Base-by-base conservation (phyloP, 1,284 basidiomycete species). In the Vanrija sp. region DNA sequence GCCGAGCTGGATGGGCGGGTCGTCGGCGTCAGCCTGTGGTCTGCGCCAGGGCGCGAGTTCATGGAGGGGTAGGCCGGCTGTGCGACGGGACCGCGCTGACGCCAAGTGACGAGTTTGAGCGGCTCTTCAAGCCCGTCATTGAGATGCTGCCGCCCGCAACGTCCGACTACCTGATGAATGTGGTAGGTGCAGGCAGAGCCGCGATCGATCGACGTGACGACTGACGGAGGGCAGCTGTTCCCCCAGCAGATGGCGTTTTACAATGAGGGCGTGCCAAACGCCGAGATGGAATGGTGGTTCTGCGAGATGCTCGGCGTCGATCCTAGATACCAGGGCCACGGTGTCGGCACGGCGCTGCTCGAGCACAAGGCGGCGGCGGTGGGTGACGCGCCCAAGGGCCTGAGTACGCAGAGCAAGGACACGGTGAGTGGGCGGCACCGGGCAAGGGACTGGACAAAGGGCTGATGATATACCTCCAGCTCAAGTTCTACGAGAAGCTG, bases 401-500 rank as follows among this genome's bases (percentile, higher is more conserved):
- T 34, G 14, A 51, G 39, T 25, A 56, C 54, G 29, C 54, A 56
- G 34, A 42, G 34, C 21, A 18, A 40, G 9, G 34, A 29, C n/a
- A 52, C 46, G 23, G 51, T 52, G 38, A 28, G 51, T 46, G 21
- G 21, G 21, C 21, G 21, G 21, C 21, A n/a, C n/a, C n/a, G 21
- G 21, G 21, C 21, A 23, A 23, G 21, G 21, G 21, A 23, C 2
- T n/a, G 34, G 12, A 8, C 18, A 16, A 1, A 28, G 15, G 16
- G 23, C 38, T 40, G 14, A 21, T 21, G 43, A 28, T 51, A 5
- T 28, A 45, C 21, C 10, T 2, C 15, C 45, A 55, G 54, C 21
- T 55, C 44, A 25, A 43, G 19, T 55, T 55, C 45, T 55, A 51
- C 28, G 29, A 25, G 16, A 55, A 50, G 44, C 21, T 51, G 26